Percentiles rank a stretch among this genome's conserved stretches.
Conservation (phyloP, 768 basidiomycete species). For the Amanita brunnescens region DNA sequence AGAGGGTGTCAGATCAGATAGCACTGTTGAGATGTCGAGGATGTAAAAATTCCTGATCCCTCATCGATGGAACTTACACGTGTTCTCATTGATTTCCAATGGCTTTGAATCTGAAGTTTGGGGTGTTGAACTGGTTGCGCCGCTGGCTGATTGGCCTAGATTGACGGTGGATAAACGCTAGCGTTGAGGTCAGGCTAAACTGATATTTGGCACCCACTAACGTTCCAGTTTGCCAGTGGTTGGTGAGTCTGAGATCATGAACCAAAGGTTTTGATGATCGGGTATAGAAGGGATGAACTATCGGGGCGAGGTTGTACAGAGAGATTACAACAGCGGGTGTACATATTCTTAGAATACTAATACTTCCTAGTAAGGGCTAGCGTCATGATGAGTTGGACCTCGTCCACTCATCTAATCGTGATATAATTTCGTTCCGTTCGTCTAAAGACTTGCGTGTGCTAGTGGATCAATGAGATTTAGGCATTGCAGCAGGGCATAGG, state of each 20-base stretch:
- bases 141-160: not conserved
- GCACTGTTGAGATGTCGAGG: not conserved
- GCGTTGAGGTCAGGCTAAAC: not conserved
- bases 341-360: not conserved
- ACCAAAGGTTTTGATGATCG: not conserved
- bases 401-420: constrained; percentile 5
- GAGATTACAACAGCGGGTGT: not conserved
- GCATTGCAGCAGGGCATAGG: not conserved
- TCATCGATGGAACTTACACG: not conserved
- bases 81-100: not conserved
- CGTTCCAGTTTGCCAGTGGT: not conserved
- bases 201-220: not conserved
- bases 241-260: not conserved
- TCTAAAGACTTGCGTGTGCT: constrained; percentile 29
- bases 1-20: constrained; percentile 7
- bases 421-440: constrained; percentile 26
- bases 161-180: not conserved
- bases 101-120: not conserved
- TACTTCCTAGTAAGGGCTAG: not conserved
- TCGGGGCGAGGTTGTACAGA: not conserved
- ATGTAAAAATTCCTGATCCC: not conserved
- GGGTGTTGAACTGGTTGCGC: not conserved
- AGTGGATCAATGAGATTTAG: not conserved
- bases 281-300: not conserved
- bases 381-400: not conserved